Conservation (phyloP, 225 moss, liverwort and hornwort species). For the Physcomitrium patens region DNA sequence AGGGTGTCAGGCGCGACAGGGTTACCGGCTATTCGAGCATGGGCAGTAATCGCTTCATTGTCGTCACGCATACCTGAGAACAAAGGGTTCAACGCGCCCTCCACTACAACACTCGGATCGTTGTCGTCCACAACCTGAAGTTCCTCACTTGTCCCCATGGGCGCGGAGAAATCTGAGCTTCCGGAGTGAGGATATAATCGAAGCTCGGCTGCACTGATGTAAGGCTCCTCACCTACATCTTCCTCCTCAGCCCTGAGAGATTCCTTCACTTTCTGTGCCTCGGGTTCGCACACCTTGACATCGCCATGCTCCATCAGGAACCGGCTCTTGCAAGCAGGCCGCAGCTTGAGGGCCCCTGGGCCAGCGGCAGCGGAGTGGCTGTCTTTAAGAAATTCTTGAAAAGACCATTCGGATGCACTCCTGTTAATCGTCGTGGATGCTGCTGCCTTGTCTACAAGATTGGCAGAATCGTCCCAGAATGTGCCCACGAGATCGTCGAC, state of each 20-base stretch:
- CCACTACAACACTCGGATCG: slow-evolving; percentile 28
- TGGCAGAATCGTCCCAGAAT: slow-evolving; percentile 38
- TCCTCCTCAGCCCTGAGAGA: no score
- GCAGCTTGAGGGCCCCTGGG: slow-evolving; percentile 23
- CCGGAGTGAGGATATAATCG: background rate
- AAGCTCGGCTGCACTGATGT: slow-evolving; percentile 16
- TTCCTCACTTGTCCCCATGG: background rate
- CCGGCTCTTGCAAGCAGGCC: slow-evolving; percentile 33
- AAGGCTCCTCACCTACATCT: slow-evolving; percentile 8
- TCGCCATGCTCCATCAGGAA: slow-evolving; percentile 30
- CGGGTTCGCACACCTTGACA: background rate
- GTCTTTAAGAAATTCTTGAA: slow-evolving; percentile 69
- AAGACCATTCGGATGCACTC: slow-evolving; percentile 63
- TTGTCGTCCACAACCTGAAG: no score
- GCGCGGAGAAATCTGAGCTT: background rate
- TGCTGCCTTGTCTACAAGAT: background rate
- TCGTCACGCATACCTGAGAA: slow-evolving; percentile 64
- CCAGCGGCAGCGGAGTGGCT: slow-evolving; percentile 5
- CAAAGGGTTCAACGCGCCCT: slow-evolving; percentile 65
- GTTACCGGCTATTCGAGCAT: background rate
- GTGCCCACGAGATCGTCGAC: slow-evolving; percentile 44
- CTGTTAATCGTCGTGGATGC: slow-evolving; percentile 33
- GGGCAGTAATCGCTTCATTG: background rate
- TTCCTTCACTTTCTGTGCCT: no score
- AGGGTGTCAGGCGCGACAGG: background rate